Conservation (phyloP, 768 basidiomycete species). For the Pulveroboletus sp. region DNA sequence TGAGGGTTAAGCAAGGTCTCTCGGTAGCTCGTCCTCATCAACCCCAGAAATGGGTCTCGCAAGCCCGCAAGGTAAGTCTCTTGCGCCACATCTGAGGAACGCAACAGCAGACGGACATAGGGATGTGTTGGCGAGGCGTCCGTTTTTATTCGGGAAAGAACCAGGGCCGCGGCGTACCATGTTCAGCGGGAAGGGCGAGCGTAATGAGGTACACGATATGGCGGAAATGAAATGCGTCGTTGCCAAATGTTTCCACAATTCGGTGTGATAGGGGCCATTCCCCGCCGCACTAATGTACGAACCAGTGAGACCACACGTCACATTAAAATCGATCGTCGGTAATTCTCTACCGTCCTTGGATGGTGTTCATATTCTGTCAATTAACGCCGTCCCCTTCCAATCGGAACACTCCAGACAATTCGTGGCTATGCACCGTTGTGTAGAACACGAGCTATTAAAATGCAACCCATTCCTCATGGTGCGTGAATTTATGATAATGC, state of each 20-base stretch:
- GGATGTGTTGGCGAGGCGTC: conserved; percentile 56
- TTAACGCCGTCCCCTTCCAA: neutral
- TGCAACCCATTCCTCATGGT: too few relatives aligned
- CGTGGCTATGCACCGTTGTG: too few relatives aligned
- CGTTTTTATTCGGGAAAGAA: conserved; percentile 57
- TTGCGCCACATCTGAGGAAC: conserved; percentile 49
- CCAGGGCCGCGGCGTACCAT: conserved; percentile 55
- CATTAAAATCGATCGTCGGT: too few relatives aligned
- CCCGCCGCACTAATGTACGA: neutral
- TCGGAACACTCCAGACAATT: neutral
- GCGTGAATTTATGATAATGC: too few relatives aligned
- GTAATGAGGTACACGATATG: conserved; percentile 83
- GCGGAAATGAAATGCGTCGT: conserved; percentile 70
- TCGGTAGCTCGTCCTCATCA: conserved; percentile 83
- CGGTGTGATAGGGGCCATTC: conserved; percentile 30
- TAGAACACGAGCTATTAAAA: too few relatives aligned
- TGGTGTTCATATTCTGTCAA: too few relatives aligned
- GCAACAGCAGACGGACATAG: conserved; percentile 29
- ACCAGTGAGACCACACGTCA: neutral
- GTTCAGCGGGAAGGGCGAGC: conserved; percentile 62
- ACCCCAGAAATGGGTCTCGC: conserved; percentile 90
- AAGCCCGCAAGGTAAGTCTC: conserved; percentile 74
- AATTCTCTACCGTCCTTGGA: too few relatives aligned
- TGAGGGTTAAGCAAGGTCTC: conserved; percentile 65
- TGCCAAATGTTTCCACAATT: conserved; percentile 54